Conservation (phyloP, 2,329 filamentous ascomycete genomes). For the Penicillium hesseltinei region DNA sequence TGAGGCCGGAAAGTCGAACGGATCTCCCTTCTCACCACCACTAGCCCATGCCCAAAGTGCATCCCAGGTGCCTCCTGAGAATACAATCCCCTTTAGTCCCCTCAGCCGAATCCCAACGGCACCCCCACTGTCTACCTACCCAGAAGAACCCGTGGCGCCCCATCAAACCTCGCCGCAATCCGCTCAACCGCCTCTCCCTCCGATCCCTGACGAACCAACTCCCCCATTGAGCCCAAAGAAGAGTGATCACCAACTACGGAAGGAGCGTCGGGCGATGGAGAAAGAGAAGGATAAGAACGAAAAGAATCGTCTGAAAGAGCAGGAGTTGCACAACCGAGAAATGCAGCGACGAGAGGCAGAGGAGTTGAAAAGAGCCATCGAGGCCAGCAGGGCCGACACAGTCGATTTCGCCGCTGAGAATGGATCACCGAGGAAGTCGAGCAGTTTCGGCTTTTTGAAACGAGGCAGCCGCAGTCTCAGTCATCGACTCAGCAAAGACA, state of each 20-base stretch:
- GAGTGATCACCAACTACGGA: conserved; percentile 64
- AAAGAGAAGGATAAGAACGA: conserved; percentile 54
- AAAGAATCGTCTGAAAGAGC: conserved; percentile 55
- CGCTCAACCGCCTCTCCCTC: conserved; percentile 26
- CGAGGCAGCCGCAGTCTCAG: conserved; percentile 76
- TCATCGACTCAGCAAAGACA: conserved; percentile 58
- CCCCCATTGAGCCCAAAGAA: conserved; percentile 53
- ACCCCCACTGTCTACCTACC: conserved; percentile 48
- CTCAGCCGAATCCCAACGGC: conserved; percentile 43
- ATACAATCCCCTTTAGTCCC: conserved; percentile 33
- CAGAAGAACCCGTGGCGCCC: conserved; percentile 32
- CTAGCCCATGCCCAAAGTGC: conserved; percentile 43
- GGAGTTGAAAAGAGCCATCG: conserved; percentile 62
- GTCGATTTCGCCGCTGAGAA: conserved; percentile 48
- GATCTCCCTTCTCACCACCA: conserved; percentile 29
- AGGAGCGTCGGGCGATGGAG: conserved; percentile 53
- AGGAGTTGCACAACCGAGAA: conserved; percentile 50
- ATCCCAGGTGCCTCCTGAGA: conserved; percentile 37
- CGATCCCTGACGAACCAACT: conserved; percentile 35
- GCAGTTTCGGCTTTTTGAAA: conserved; percentile 63
- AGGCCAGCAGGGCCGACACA: conserved; percentile 64
- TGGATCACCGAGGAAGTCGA: conserved; percentile 41
- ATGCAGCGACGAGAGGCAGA: conserved; percentile 56
- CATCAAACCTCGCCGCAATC: conserved; percentile 13
- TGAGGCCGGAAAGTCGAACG: conserved; percentile 35